phyloP scores from a whole-genome alignment of 345 rosid genomes.

The Crucihimalaya himalaica region DNA sequence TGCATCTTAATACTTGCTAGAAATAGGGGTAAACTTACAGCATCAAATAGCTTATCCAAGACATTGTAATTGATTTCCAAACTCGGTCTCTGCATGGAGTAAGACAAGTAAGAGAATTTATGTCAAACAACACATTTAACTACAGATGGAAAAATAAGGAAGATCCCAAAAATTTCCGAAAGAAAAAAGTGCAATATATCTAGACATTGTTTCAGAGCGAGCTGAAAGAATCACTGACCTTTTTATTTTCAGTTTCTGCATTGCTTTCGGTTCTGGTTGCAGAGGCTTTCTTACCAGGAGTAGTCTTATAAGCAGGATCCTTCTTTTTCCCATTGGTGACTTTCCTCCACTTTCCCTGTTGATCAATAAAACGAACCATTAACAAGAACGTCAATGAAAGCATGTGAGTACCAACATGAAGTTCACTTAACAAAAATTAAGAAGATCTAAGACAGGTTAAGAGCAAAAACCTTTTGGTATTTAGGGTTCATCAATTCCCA shows the following conservation, averaged over 20 bases:
- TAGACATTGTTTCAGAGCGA: conserved; percentile 5
- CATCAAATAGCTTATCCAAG: conserved; percentile 40
- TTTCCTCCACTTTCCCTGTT: conserved; percentile 32
- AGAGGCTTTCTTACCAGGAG: conserved; percentile 18
- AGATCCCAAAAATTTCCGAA: background rate
- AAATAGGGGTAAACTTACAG: conserved; percentile 28
- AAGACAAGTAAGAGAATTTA: background rate
- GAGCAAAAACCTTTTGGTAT: conserved; percentile 32
- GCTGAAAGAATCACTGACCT: conserved; percentile 25
- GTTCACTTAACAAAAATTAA: background rate
- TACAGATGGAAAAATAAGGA: background rate
- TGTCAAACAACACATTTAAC: background rate
- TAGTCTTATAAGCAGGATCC: conserved; percentile 34
- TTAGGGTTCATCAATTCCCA: conserved; percentile 44
- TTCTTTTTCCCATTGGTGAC: conserved; percentile 26
- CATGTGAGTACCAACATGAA: background rate
- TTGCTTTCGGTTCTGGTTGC: conserved; percentile 9
- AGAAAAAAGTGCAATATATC: background rate
- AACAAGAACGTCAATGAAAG: background rate
- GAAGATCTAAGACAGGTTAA: background rate
- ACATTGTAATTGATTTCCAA: conserved; percentile 29
- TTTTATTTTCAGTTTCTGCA: conserved; percentile 28
- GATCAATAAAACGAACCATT: background rate
- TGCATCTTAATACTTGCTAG: background rate
- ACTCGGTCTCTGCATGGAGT: conserved; percentile 29